Base-by-base conservation (phyloP, 768 basidiomycete species). In the Boletus fagicola region DNA sequence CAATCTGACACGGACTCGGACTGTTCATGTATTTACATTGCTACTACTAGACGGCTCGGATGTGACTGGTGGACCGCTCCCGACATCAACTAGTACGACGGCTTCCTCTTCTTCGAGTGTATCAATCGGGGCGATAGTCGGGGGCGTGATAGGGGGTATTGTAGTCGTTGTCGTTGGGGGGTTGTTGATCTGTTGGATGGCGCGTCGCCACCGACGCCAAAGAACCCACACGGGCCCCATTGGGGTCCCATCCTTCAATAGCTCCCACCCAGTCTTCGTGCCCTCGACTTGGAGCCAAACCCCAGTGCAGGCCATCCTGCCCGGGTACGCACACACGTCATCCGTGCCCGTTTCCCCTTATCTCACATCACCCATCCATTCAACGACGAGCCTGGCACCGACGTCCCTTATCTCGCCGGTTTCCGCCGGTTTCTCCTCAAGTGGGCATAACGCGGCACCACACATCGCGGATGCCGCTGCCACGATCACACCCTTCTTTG, bases 401-500 rank as follows among this genome's bases (percentile, higher is more conserved):
- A 49, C 51, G 1, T 51, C 49, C 10, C 45, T 54, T 15, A 5
- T 2, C 22, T 57, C 61, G 4, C 58, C 56, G 7, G 22, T 52
- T 22, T 54, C 59, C 1, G 0, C 49, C 3, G 46, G 38, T 22
- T 59, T 50, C 31, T 24, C 52, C 3, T 26, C 63, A n/a, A 10
- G 24, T 12, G 45, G 26, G 10, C 33, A 30, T 8, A 16, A n/a
- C 16, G 16, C 36, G 12, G 7, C 33, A 28, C 40, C 9, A 1
- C 57, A 50, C 13, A 36, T 63, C 52, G 12, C 57, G 2, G 69
- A 72, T 51, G 50, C 56, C 9, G 61, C 61, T 9, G 62, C 67
- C 31, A 53, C 69, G 33, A 63, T 71, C 22, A 13, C 61, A 0
- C 70, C 71, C 20, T 71, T 71, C 54, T 44, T 62, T 8, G 28